These are phyloP conservation scores for Musa balbisiana DNA, from an alignment of 202 grass and related monocot genomes.

Conservation along the genomic window DNA sequence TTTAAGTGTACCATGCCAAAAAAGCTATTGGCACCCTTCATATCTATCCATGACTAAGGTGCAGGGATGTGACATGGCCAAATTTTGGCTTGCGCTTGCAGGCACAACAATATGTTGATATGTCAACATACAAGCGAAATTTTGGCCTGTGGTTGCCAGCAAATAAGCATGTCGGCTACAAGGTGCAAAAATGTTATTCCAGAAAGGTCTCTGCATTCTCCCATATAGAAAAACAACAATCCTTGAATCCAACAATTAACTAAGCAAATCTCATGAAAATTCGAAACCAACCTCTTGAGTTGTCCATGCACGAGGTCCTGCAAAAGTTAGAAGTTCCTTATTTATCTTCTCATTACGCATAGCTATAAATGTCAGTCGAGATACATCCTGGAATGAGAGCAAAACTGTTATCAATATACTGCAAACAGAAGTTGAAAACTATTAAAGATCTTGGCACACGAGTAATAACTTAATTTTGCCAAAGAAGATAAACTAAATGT, in stretches of 20 bases:
- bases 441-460: background rate
- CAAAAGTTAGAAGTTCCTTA: conserved; percentile 76
- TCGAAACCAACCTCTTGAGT: conserved; percentile 68
- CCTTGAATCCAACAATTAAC: background rate
- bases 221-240: no score
- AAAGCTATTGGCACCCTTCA: no score
- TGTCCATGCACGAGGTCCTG: conserved; percentile 93
- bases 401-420: conserved; percentile 1
- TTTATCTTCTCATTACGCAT: conserved; percentile 70
- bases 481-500: background rate
- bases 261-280: background rate
- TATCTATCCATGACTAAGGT: no score
- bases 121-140: no score
- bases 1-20: no score
- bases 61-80: no score
- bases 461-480: background rate
- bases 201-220: no score
- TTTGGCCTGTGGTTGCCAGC: no score
- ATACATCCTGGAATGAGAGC: conserved; percentile 57
- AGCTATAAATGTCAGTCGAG: conserved; percentile 87
- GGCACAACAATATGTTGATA: no score
- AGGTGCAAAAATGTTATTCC: no score
- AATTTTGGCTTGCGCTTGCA: no score
- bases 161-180: no score
- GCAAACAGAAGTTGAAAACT: background rate